Percentiles rank a stretch among this genome's conserved stretches.
Conservation (phyloP, 208 protist genomes). For the Cochliopodium minus region DNA sequence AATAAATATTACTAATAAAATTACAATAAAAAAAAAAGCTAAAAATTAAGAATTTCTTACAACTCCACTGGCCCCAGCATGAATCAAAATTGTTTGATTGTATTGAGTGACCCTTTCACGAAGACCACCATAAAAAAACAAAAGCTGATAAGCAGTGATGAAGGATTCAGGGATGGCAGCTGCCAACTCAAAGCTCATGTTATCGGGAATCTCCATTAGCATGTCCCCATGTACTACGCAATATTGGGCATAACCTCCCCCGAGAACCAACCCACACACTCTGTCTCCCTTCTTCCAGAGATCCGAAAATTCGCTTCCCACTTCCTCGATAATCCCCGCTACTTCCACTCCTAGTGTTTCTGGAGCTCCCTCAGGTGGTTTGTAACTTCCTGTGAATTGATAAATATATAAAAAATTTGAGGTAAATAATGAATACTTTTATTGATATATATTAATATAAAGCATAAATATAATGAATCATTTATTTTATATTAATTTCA, state of each 20-base stretch:
- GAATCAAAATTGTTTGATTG: slow-evolving; percentile 49
- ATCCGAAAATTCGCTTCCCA: slow-evolving; percentile 35
- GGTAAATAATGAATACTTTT: background rate
- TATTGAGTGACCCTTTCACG: slow-evolving; percentile 28
- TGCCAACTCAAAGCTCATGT: slow-evolving; percentile 57
- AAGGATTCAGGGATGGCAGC: slow-evolving; percentile 68
- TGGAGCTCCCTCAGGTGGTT: slow-evolving; percentile 45
- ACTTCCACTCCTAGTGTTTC: slow-evolving; percentile 68
- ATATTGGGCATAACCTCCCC: slow-evolving; percentile 71
- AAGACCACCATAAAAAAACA: slow-evolving; percentile 40
- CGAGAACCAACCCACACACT: slow-evolving; percentile 56
- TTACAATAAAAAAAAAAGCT: slow-evolving; percentile 21
- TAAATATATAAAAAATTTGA: slow-evolving; percentile 57
- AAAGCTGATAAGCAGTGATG: slow-evolving; percentile 64
- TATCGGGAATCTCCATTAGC: slow-evolving; percentile 50
- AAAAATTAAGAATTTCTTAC: slow-evolving; percentile 52
- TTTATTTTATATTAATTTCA: no score
- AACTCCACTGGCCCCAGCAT: slow-evolving; percentile 63
- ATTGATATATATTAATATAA: background rate
- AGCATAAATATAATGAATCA: no score
- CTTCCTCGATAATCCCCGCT: slow-evolving; percentile 47
- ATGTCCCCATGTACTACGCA: slow-evolving; percentile 43
- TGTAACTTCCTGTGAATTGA: slow-evolving; percentile 58
- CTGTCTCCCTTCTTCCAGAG: slow-evolving; percentile 52
- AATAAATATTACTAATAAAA: background rate